These are phyloP conservation scores for Leptographium flavum DNA, from an alignment of 2,329 filamentous ascomycete genomes.

Conservation along the genomic window DNA sequence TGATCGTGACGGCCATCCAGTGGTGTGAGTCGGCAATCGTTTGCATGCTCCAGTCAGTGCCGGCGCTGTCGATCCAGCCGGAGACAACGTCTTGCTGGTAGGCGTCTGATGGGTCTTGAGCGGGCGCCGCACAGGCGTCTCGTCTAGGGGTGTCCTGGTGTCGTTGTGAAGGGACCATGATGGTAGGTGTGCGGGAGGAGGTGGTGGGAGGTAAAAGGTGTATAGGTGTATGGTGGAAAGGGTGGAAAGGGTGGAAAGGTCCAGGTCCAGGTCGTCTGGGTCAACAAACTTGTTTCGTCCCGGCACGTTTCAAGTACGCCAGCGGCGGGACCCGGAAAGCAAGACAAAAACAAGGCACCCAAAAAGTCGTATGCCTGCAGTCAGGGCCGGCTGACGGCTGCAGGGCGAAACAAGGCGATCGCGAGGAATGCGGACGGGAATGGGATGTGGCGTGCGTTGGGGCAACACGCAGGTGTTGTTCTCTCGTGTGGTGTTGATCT, in stretches of 20 bases:
- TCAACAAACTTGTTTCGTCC: too few relatives aligned
- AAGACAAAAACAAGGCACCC: not conserved
- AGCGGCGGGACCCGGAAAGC: not conserved
- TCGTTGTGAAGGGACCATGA: too few relatives aligned
- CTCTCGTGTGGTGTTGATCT: too few relatives aligned
- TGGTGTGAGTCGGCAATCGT: not conserved
- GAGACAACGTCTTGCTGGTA: too few relatives aligned
- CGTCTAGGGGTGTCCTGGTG: not conserved
- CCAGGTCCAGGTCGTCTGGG: too few relatives aligned
- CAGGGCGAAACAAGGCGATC: not conserved
- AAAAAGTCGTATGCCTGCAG: not conserved
- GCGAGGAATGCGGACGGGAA: not conserved
- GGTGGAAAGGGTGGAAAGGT: too few relatives aligned
- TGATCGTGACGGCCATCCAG: conserved; percentile 41
- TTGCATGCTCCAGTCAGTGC: not conserved
- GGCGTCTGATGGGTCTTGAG: too few relatives aligned
- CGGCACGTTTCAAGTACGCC: too few relatives aligned
- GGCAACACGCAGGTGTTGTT: not conserved
- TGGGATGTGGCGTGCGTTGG: not conserved
- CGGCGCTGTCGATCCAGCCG: not conserved
- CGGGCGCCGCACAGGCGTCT: too few relatives aligned
- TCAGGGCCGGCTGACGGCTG: not conserved
- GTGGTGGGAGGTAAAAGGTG: not conserved
- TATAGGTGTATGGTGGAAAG: too few relatives aligned
- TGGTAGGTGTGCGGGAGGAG: too few relatives aligned